Base-by-base conservation (phyloP, 2,329 filamentous ascomycete species). In the Pseudogymnoascus sp. region DNA sequence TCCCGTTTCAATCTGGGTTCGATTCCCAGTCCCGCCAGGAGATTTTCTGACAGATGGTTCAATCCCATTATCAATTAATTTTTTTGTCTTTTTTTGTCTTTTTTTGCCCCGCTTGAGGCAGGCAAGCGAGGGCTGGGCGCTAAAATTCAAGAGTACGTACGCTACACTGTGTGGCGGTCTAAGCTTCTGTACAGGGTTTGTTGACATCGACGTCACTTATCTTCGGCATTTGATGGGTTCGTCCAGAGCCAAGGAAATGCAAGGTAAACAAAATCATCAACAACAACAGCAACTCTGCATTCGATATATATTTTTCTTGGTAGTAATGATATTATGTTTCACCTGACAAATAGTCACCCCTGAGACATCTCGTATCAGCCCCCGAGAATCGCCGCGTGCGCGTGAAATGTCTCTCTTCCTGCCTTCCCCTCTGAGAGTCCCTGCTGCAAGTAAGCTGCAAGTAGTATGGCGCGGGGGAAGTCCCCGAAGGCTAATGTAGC, bases 1-100 rank as follows among this genome's bases (percentile, higher is more conserved):
- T 23, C 60, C 60, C 60, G 60, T 61, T 61, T 61, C 60, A 61
- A 61, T 61, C 60, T 61, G 60, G 60, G 60, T 61, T 61, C 60
- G 60, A 61, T 61, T 61, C 60, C 60, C 60, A 61, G 60, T 61
- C 34, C 60, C 60, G 60, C 60, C 60, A 61, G 60, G 60, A 61
- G 60, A 31, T 54, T 54, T 54, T 54, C 2, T 4, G 2, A n/a
- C n/a, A n/a, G n/a, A n/a, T n/a, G n/a, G n/a, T n/a, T n/a, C n/a
- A n/a, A n/a, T n/a, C n/a, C n/a, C n/a, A n/a, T n/a, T n/a, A n/a
- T n/a, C n/a, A n/a, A n/a, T n/a, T n/a, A n/a, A n/a, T n/a, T 54
- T 54, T 54, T 54, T 6, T 4, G 2, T 25, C 23, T 51, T n/a
- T 51, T 48, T 48, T 11, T n/a, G n/a, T n/a, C n/a, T n/a, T 45